Percentiles rank a stretch among this genome's conserved stretches.
phyloP scores from a whole-genome alignment of 2,329 filamentous ascomycete genomes.

The Hypoxylon sp. region DNA sequence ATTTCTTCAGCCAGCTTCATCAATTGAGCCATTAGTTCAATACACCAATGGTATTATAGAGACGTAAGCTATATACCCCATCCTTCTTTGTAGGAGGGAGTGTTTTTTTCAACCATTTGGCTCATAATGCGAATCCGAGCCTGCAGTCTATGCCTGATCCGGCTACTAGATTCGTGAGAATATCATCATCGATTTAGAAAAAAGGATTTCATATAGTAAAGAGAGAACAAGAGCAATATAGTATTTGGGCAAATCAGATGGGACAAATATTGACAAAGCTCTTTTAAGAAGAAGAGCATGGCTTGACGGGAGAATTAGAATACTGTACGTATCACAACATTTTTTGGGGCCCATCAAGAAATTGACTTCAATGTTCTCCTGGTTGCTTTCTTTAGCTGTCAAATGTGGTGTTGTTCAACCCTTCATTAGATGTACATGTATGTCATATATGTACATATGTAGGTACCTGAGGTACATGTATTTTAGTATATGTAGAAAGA shows the following conservation, averaged over 20 bases:
- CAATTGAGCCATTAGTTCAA: conserved; percentile 26
- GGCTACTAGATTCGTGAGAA: neutral
- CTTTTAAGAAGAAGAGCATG: neutral
- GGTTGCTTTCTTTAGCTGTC: neutral
- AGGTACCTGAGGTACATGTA: no score
- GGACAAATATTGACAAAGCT: neutral
- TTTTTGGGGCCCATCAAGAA: neutral
- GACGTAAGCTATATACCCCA: neutral
- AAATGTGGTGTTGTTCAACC: neutral
- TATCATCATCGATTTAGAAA: neutral
- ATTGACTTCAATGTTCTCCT: neutral
- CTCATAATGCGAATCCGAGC: conserved; percentile 8
- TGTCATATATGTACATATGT: no score
- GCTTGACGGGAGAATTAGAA: neutral
- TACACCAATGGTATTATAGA: neutral
- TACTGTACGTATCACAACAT: neutral
- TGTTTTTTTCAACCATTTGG: neutral
- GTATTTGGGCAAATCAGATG: neutral
- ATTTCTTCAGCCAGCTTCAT: conserved; percentile 11
- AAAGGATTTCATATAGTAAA: neutral
- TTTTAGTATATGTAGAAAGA: neutral
- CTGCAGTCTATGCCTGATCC: conserved; percentile 24
- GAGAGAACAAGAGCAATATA: neutral
- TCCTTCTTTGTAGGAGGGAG: neutral
- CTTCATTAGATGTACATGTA: neutral